Evolutionary conservation across 768 basidiomycete species (phyloP), one percentile per base, ranked within the genome.

Genomic region (Crucibulum laeve): DNA sequence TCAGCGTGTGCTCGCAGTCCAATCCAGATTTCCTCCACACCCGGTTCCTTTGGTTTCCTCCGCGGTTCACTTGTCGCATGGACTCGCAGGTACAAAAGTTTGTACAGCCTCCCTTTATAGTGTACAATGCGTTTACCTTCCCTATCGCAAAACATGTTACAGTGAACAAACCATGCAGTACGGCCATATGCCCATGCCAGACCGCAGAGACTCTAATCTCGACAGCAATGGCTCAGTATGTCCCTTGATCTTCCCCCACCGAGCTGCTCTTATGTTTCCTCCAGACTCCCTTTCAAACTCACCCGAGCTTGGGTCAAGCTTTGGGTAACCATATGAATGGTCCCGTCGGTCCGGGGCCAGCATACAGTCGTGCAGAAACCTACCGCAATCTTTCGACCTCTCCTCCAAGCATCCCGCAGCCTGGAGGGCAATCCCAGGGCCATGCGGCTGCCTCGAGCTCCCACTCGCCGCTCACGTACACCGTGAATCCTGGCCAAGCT

Each of bases 81-180:
- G 67, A 60, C 55, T 53, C 61, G 38, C 57, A 59, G 57, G 57
- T 58, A 45, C 58, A 54, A 62, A 70, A 69, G 69, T 71, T 56
- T 57, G 68, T 70, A 53, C 55, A 54, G 54, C 54, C 50, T 47
- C 32, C 45, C 43, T 46, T 43, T 40, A 41, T 42, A 25, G 18
- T 42, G 23, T 41, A 18, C 25, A 37, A 34, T 51, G 52, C 48
- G 45, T 49, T 40, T 22, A 26, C 40, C 38, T 14, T 38, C 40
- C 25, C 22, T 51, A 10, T 36, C 35, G 8, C 18, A 7, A 36
- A 36, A 7, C 35, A 60, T 56, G 54, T 47, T 60, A 28, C 58
- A 82, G 79, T 63, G 80, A 81, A 59, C 63, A 71, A 48, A 65
- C 63, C 50, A 81, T 82, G 77, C 69, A 79, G 55, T 82, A 82